Evolutionary conservation across 805 yeast species (phyloP), one percentile per base, ranked within the genome.

Genomic region (Komagataella kurtzmanii): DNA sequence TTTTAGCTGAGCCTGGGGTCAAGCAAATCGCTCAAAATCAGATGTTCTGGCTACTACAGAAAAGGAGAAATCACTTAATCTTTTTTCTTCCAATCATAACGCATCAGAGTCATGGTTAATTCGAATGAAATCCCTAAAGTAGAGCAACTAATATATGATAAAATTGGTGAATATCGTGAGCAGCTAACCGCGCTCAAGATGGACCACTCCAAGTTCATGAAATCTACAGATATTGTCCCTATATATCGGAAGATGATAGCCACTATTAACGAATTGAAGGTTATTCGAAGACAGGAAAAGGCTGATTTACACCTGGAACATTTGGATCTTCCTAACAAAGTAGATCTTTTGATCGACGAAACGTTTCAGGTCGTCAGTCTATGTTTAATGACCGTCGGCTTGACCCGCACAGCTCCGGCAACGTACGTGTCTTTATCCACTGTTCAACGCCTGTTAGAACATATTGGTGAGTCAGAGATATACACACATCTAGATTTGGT

Each of bases 321-420:
- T 4, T 7, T 45, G 12, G 59, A 68, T 54, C 44, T 55, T 23
- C 79, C 79, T 49, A 76, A 75, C 55, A 64, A 66, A 54, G 88
- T 86, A 14, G 97, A 90, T 61, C 71, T 79, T 7, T 74, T 86
- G 8, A 72, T 88, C 46, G 97, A 90, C 65, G 97, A 90, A 60
- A 87, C 86, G 19, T 88, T 91, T 74, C 97, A 91, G 65, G 69
- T 93, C 49, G 69, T 91, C 47, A 85, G 96, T 12, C 73, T 93
- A 50, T 85, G 93, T 57, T 88, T 90, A 65, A 79, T 91, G 61
- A 88, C 98, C 2, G 93, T 95, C 54, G 99, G 99, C 2, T 72
- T 88, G 58, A 85, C 85, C 48, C 83, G 88, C 58, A 77, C 88
- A 43, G 96, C 97, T 1, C 96, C 98, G 1, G 96, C 97, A 3